Percentiles rank a stretch among this genome's conserved stretches.
Conservation (phyloP, 352 stramenopile genomes). For the Pythium vanterpoolii region DNA sequence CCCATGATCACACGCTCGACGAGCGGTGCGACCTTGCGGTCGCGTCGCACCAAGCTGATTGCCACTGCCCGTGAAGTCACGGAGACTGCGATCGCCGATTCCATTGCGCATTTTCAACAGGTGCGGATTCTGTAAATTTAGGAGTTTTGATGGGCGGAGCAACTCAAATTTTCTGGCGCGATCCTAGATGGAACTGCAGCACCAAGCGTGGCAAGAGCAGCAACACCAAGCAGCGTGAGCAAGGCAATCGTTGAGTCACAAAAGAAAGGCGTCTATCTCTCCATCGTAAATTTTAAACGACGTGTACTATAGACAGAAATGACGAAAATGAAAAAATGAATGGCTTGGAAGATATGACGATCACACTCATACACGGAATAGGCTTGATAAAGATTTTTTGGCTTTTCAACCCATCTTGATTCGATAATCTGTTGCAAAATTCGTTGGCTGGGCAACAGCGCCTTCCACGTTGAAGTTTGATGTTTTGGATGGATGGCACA, state of each 20-base stretch:
- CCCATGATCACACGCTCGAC: constrained; percentile 24
- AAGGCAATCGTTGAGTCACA: not conserved
- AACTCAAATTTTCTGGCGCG: not conserved
- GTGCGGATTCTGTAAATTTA: constrained; percentile 17
- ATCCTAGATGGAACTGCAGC: constrained; percentile 48
- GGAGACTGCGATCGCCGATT: constrained; percentile 43
- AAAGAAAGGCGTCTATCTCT: not conserved
- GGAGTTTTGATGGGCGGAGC: not conserved
- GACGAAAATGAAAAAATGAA: too few species aligned
- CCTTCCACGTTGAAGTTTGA: too few species aligned
- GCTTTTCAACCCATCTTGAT: too few species aligned
- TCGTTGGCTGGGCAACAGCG: too few species aligned
- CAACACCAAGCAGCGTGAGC: constrained; percentile 31
- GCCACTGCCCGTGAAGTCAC: constrained; percentile 35
- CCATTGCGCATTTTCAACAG: constrained; percentile 53
- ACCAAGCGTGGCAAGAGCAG: constrained; percentile 54
- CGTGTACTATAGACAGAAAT: too few species aligned
- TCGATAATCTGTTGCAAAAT: too few species aligned
- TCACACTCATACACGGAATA: too few species aligned
- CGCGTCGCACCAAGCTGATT: constrained; percentile 13
- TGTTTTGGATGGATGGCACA: too few species aligned
- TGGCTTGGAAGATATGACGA: too few species aligned
- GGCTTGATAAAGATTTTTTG: too few species aligned
- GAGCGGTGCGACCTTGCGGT: constrained; percentile 2
- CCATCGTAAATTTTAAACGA: too few species aligned